A percentile compares a stretch with the other conserved stretches of the same genome.
Evolutionary conservation across 495 filamentous ascomycete genomes (phyloP).

Genomic region (Aspergillus homomorphus): DNA sequence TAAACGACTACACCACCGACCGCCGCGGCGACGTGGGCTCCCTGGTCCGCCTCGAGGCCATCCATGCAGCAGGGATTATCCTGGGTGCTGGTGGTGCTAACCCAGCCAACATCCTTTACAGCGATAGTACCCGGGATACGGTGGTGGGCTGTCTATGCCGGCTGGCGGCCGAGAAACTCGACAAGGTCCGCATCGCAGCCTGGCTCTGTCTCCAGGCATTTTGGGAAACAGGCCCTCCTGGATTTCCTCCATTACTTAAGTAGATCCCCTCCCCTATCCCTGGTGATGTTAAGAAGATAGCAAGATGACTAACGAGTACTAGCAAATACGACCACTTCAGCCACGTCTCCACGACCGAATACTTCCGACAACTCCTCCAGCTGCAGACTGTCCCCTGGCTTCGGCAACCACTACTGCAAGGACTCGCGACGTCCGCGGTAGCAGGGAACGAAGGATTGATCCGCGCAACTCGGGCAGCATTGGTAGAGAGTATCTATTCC

Average conservation of each 20-base stretch:
- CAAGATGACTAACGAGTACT: slow-evolving; percentile 20
- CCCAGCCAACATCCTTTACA: slow-evolving; percentile 15
- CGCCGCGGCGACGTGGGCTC: slow-evolving; percentile 87
- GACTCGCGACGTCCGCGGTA: slow-evolving; percentile 78
- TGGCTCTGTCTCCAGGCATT: slow-evolving; percentile 44
- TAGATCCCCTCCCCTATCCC: slow-evolving; percentile 11
- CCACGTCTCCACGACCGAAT: slow-evolving; percentile 40
- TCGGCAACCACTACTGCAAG: slow-evolving; percentile 57
- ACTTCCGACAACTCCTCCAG: slow-evolving; percentile 43
- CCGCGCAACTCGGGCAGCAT: slow-evolving; percentile 65
- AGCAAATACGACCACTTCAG: slow-evolving; percentile 47
- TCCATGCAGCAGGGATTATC: slow-evolving; percentile 53
- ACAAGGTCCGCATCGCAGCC: slow-evolving; percentile 75
- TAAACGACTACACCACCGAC: slow-evolving; percentile 89
- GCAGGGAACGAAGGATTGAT: slow-evolving; percentile 80
- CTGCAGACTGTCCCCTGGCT: slow-evolving; percentile 38
- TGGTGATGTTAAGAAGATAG: background rate
- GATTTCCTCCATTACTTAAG: slow-evolving; percentile 37
- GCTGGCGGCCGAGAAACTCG: slow-evolving; percentile 80
- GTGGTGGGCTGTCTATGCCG: slow-evolving; percentile 56
- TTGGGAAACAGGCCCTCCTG: slow-evolving; percentile 34
- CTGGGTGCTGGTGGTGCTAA: slow-evolving; percentile 17
- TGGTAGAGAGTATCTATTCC: slow-evolving; percentile 51
- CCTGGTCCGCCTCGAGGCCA: slow-evolving; percentile 71
- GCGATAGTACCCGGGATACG: slow-evolving; percentile 20